A percentile compares a stretch with the other conserved stretches of the same genome.
These are phyloP conservation scores for Picochlorum sp. DNA, from an alignment of 139 green algal genomes.

Conservation along the genomic window DNA sequence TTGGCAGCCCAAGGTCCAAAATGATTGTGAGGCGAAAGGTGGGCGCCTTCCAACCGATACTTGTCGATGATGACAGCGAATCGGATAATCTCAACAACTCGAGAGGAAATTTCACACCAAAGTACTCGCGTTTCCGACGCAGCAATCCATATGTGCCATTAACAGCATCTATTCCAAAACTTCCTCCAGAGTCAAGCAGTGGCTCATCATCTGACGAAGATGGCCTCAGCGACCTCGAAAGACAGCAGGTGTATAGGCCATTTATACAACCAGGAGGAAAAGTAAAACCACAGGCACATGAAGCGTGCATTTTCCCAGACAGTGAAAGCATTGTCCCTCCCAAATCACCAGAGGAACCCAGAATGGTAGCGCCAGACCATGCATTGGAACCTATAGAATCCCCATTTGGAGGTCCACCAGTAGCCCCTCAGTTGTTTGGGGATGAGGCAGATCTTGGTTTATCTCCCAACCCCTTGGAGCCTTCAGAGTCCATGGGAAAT, in stretches of 20 bases:
- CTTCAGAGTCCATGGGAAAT: constrained; percentile 12
- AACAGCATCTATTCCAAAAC: not conserved
- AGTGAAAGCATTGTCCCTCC: constrained; percentile 1
- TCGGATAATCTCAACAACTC: not conserved
- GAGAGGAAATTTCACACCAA: not conserved
- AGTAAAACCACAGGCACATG: no score
- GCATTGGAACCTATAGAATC: no score
- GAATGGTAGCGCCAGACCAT: not conserved
- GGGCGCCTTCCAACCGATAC: not conserved
- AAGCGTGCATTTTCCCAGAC: no score
- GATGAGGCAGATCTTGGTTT: not conserved
- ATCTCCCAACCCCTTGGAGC: not conserved
- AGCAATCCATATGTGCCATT: not conserved
- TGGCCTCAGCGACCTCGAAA: no score
- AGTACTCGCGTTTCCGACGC: not conserved
- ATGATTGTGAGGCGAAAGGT: constrained; percentile 1
- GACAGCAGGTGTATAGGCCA: no score
- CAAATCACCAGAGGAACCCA: not conserved
- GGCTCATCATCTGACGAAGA: no score
- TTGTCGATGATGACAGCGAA: not conserved
- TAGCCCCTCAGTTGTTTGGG: not conserved
- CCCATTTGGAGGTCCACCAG: no score
- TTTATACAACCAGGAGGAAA: no score
- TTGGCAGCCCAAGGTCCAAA: no score
- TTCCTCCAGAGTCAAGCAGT: no score